phyloP scores from a whole-genome alignment of 2,329 filamentous ascomycete species.

The Emergomyces pasteurianus region DNA sequence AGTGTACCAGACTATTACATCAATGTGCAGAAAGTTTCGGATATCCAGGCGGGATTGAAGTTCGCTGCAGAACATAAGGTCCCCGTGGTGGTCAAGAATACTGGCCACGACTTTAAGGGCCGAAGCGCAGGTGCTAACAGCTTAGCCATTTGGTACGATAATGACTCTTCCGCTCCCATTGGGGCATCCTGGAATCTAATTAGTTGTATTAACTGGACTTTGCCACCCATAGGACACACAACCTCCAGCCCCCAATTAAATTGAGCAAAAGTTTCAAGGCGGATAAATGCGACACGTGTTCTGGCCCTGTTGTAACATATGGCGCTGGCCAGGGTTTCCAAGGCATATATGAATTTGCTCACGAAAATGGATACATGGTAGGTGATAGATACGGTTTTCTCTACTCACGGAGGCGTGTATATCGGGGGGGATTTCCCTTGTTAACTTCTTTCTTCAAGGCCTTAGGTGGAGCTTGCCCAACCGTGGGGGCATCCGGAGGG shows the following conservation, averaged over 20 bases:
- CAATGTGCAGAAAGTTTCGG: slow-evolving; percentile 11
- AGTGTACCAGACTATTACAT: slow-evolving; percentile 16
- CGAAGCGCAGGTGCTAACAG: slow-evolving; percentile 26
- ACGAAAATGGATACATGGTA: slow-evolving; percentile 6
- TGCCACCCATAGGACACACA: slow-evolving; percentile 7
- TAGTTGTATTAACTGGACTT: neutral
- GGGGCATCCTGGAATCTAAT: neutral
- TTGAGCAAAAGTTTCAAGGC: slow-evolving; percentile 9
- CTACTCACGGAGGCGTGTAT: neutral
- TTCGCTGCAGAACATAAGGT: slow-evolving; percentile 18
- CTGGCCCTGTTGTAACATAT: slow-evolving; percentile 9
- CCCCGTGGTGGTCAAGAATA: slow-evolving; percentile 40
- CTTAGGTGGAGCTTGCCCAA: neutral
- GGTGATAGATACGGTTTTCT: neutral
- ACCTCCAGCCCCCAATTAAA: slow-evolving; percentile 10
- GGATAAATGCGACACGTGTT: slow-evolving; percentile 5
- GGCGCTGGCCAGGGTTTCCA: slow-evolving; percentile 13
- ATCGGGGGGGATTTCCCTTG: slow-evolving; percentile 10
- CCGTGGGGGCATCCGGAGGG: slow-evolving; percentile 48
- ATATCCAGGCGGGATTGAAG: slow-evolving; percentile 12
- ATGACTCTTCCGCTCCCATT: neutral
- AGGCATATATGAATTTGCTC: slow-evolving; percentile 12
- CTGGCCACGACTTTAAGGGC: slow-evolving; percentile 42
- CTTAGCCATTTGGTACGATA: slow-evolving; percentile 18
- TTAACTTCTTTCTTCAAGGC: slow-evolving; percentile 10